phyloP scores from a whole-genome alignment of 2,329 filamentous ascomycete species.

The Davidsoniella australis region DNA sequence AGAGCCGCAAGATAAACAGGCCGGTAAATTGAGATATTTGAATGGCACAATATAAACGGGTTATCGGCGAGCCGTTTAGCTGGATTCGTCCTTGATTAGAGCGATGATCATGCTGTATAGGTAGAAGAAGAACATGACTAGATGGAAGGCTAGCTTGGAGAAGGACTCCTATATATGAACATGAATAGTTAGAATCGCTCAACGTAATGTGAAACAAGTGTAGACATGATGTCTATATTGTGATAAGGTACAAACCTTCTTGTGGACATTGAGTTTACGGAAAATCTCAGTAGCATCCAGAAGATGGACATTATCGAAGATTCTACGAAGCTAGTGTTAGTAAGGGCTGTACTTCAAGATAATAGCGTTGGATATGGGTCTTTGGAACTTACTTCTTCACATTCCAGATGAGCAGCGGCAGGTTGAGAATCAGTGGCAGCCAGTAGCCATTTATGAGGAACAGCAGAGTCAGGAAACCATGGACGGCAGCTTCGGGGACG shows the following conservation, averaged over 20 bases:
- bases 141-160: constrained; percentile 94
- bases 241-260: constrained; percentile 50
- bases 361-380: background rate
- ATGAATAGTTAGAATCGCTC: background rate
- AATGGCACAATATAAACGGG: background rate
- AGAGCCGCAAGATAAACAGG: background rate
- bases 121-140: constrained; percentile 99
- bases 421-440: constrained; percentile 78
- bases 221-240: too few relatives aligned
- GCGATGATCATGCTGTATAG: constrained; percentile 98
- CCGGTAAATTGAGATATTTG: background rate
- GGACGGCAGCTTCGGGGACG: constrained; percentile 92
- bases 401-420: constrained; percentile 86
- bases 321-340: constrained; percentile 37
- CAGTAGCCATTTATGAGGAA: constrained; percentile 99
- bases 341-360: background rate
- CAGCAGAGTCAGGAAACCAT: constrained; percentile 85
- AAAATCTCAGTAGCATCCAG: constrained; percentile 98
- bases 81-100: constrained; percentile 83
- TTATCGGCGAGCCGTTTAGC: constrained; percentile 34
- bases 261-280: constrained; percentile 95
- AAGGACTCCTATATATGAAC: constrained; percentile 64
- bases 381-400: constrained; percentile 71
- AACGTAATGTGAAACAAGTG: too few relatives aligned
- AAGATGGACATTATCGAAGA: constrained; percentile 91